Conservation (phyloP, 129 eudicot species). For the Kitagawia praeruptora region DNA sequence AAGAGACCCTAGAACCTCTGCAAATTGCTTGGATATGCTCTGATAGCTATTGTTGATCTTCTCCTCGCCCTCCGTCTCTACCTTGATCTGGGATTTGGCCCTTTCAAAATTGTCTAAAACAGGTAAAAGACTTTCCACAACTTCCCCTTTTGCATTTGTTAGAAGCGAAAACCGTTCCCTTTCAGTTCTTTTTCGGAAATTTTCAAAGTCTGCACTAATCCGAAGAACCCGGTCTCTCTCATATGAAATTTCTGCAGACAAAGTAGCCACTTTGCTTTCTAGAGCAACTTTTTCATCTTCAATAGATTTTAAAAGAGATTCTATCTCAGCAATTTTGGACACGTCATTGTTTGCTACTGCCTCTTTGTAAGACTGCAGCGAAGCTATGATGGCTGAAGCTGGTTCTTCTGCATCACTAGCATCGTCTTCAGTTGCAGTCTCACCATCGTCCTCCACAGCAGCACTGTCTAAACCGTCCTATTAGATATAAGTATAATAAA, state of each 20-base stretch:
- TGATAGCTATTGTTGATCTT: constrained; percentile 64
- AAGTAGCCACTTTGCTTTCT: constrained; percentile 40
- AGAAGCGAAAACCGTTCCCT: constrained; percentile 52
- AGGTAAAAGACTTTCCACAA: constrained; percentile 56
- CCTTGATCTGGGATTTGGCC: constrained; percentile 62
- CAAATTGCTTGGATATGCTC: constrained; percentile 81
- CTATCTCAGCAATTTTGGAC: constrained; percentile 47
- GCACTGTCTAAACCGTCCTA: constrained; percentile 27
- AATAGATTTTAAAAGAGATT: constrained; percentile 36
- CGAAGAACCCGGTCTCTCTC: constrained; percentile 61
- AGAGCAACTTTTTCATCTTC: constrained; percentile 50
- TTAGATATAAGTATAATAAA: not conserved
- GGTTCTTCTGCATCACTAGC: constrained; percentile 34
- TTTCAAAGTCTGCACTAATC: constrained; percentile 78
- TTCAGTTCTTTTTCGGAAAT: constrained; percentile 77
- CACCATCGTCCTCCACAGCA: constrained; percentile 23
- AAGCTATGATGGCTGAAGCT: constrained; percentile 33
- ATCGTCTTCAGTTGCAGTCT: constrained; percentile 29
- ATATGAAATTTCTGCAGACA: constrained; percentile 43
- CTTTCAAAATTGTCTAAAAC: constrained; percentile 81
- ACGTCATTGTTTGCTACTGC: constrained; percentile 50
- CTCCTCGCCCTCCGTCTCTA: constrained; percentile 66
- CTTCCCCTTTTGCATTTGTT: constrained; percentile 74
- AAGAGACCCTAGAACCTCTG: constrained; percentile 52
- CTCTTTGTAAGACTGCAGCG: constrained; percentile 57